These are phyloP conservation scores for Marasmius fiardii DNA, from an alignment of 1,284 basidiomycete genomes.

Conservation along the genomic window DNA sequence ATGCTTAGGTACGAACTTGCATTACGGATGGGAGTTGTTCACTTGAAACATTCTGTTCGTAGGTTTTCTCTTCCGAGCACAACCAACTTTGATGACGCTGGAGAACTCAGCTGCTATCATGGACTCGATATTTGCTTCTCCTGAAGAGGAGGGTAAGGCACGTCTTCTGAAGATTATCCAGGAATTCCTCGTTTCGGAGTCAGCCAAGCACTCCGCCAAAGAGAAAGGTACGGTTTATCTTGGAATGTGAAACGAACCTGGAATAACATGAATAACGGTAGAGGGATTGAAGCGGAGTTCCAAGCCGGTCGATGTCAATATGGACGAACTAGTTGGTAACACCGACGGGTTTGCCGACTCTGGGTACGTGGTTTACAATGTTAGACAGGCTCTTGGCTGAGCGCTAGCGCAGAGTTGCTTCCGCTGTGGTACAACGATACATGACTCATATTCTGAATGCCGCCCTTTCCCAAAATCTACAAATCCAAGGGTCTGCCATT, in stretches of 20 bases:
- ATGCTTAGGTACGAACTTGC: slow-evolving; percentile 64
- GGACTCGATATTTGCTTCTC: slow-evolving; percentile 78
- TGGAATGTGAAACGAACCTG: too few species aligned
- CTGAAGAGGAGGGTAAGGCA: slow-evolving; percentile 68
- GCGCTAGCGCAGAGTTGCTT: slow-evolving; percentile 68
- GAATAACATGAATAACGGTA: neutral
- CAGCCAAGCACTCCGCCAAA: slow-evolving; percentile 66
- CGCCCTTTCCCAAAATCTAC: slow-evolving; percentile 65
- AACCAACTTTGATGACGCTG: slow-evolving; percentile 85
- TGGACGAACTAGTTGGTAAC: slow-evolving; percentile 92
- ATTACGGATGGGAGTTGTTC: slow-evolving; percentile 5
- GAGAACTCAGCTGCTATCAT: slow-evolving; percentile 81
- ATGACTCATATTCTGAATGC: slow-evolving; percentile 80
- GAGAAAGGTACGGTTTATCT: slow-evolving; percentile 50
- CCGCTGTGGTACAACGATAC: slow-evolving; percentile 92
- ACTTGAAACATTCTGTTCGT: neutral
- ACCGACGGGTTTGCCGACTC: slow-evolving; percentile 94
- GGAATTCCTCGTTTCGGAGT: slow-evolving; percentile 83
- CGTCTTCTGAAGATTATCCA: slow-evolving; percentile 85
- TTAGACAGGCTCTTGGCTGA: slow-evolving; percentile 1
- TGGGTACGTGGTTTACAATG: slow-evolving; percentile 50
- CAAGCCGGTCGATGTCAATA: slow-evolving; percentile 58
- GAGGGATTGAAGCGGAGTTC: slow-evolving; percentile 3
- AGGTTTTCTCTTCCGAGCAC: slow-evolving; percentile 91
- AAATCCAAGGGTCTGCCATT: slow-evolving; percentile 82